A percentile compares a stretch with the other conserved stretches of the same genome.
These are phyloP conservation scores for Litsea cubeba DNA, from an alignment of 164 flowering plant species.

Conservation along the genomic window DNA sequence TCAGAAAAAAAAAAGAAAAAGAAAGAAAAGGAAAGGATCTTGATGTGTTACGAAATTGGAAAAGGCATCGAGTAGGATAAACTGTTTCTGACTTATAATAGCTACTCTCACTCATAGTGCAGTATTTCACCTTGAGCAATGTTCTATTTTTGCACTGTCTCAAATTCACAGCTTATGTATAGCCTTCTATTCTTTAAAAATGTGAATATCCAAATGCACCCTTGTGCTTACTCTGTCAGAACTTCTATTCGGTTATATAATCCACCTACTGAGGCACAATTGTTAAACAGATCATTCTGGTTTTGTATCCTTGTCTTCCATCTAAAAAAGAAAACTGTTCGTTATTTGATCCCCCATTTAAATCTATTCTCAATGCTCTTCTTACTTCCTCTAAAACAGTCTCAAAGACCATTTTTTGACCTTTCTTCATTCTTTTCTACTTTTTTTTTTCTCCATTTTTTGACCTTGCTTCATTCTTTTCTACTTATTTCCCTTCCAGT, in stretches of 20 bases:
- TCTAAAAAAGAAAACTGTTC: not conserved
- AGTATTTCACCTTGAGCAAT: not conserved
- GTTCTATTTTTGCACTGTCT: not conserved
- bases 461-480: not conserved
- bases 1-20: too few species aligned
- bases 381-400: not conserved
- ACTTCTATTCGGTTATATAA: not conserved
- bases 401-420: not conserved
- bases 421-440: not conserved
- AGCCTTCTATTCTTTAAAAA: not conserved
- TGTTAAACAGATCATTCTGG: not conserved
- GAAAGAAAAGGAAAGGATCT: not conserved
- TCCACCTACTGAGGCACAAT: not conserved
- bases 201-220: not conserved
- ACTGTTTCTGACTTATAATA: not conserved
- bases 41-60: not conserved
- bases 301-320: not conserved
- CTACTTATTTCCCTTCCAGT: slow-evolving; percentile 33
- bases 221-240: not conserved
- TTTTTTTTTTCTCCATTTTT: slow-evolving; percentile 15
- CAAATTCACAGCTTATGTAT: too few species aligned
- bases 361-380: not conserved
- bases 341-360: not conserved
- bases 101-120: not conserved
- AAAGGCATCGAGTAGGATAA: not conserved